These are phyloP conservation scores for Passalora sequoiae DNA, from an alignment of 2,329 filamentous ascomycete species.

Conservation along the genomic window DNA sequence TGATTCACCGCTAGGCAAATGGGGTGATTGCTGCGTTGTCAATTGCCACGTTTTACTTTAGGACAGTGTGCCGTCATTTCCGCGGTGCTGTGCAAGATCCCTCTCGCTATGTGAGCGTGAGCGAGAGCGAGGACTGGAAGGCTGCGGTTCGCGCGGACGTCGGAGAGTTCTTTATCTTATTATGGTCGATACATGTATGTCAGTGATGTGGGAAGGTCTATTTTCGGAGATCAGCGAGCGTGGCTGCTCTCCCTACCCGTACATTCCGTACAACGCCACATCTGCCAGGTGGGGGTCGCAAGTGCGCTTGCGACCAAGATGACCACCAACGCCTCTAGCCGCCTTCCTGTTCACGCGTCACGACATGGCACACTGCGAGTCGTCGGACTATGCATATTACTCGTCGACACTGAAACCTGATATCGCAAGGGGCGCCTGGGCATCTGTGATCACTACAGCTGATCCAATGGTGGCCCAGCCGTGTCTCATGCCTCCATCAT, in stretches of 20 bases:
- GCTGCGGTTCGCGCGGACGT: no score
- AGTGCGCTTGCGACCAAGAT: not conserved
- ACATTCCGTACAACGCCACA: no score
- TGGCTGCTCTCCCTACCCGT: no score
- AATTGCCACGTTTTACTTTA: slow-evolving; percentile 1
- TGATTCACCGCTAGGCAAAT: not conserved
- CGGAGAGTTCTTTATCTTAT: no score
- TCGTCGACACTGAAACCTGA: slow-evolving; percentile 1
- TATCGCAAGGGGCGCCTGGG: not conserved
- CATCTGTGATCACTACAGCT: slow-evolving; percentile 1
- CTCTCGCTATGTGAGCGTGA: no score
- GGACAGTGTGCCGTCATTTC: slow-evolving; percentile 1
- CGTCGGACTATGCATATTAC: not conserved
- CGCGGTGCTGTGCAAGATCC: not conserved
- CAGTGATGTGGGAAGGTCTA: no score
- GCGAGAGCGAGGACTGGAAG: no score
- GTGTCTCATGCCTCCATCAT: not conserved
- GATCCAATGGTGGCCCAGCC: slow-evolving; percentile 3
- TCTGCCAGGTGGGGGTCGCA: no score
- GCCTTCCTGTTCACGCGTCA: not conserved
- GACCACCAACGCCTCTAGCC: no score
- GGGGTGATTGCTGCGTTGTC: slow-evolving; percentile 6
- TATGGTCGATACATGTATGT: no score
- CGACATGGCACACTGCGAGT: not conserved
- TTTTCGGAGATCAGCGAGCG: no score